Evolutionary conservation across 2,329 filamentous ascomycete species (phyloP).

Genomic region (Nothophoma quercina): DNA sequence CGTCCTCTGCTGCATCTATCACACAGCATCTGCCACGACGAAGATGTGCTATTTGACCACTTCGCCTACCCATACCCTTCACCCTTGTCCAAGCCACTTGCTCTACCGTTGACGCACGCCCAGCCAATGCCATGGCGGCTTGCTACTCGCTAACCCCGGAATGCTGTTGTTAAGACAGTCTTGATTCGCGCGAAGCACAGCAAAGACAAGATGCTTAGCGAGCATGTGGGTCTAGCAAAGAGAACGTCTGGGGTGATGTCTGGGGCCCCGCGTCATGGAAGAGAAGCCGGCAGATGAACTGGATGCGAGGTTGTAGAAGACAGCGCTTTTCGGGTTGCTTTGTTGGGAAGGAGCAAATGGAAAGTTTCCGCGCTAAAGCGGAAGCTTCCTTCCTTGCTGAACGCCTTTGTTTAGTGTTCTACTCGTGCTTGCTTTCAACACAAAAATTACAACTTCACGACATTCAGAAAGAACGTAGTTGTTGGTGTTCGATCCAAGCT

Average conservation of each 20-base stretch:
- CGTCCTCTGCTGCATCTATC: too few species aligned
- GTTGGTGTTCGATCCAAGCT: too few species aligned
- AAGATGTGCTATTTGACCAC: not conserved
- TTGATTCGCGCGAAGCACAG: slow-evolving; percentile 13
- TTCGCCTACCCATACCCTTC: slow-evolving; percentile 1
- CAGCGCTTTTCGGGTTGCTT: slow-evolving; percentile 5
- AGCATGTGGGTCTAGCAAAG: slow-evolving; percentile 4
- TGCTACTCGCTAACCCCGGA: slow-evolving; percentile 1
- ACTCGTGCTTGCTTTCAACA: too few species aligned
- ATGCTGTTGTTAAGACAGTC: not conserved
- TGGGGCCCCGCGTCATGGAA: slow-evolving; percentile 16
- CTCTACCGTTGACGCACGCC: slow-evolving; percentile 15
- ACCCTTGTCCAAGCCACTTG: slow-evolving; percentile 6
- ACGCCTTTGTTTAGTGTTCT: too few species aligned
- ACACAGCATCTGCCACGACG: not conserved
- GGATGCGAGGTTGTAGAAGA: not conserved
- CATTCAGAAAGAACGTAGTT: too few species aligned
- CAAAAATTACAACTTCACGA: too few species aligned
- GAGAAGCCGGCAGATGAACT: slow-evolving; percentile 4
- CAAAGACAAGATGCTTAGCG: slow-evolving; percentile 14
- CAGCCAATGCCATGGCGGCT: slow-evolving; percentile 6
- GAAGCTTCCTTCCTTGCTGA: too few species aligned
- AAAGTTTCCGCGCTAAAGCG: slow-evolving; percentile 1
- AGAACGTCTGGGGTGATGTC: slow-evolving; percentile 10
- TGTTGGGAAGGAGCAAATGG: slow-evolving; percentile 4